These are phyloP conservation scores for Helianthus tuberosus DNA, from an alignment of 129 eudicot species.

Conservation along the genomic window DNA sequence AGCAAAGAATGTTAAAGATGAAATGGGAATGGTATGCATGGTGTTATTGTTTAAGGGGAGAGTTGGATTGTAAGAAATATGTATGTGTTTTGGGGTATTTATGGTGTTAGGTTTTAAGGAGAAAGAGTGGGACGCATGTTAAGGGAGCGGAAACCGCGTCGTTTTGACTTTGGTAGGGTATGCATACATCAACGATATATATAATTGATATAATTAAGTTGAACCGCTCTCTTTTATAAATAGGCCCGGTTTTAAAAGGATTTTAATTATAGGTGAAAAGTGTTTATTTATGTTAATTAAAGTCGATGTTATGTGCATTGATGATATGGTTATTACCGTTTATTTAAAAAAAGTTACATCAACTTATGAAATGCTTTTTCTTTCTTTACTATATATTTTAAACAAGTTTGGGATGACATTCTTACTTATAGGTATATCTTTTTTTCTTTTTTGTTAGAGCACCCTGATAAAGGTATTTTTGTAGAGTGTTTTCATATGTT, in stretches of 20 bases:
- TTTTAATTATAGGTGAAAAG: neutral
- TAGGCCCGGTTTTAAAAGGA: too few relatives aligned
- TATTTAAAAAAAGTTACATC: neutral
- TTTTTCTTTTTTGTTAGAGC: too few relatives aligned
- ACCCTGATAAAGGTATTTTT: too few relatives aligned
- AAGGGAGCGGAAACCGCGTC: slow-evolving; percentile 22
- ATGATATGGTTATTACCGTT: too few relatives aligned
- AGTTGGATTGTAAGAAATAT: neutral
- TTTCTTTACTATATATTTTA: too few relatives aligned
- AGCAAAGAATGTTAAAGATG: neutral
- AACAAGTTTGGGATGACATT: too few relatives aligned
- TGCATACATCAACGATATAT: slow-evolving; percentile 20
- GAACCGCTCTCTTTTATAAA: too few relatives aligned
- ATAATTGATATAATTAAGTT: too few relatives aligned
- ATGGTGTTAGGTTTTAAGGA: slow-evolving; percentile 17
- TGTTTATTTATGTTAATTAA: too few relatives aligned
- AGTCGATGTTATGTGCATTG: neutral
- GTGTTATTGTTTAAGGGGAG: neutral
- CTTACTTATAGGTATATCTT: too few relatives aligned
- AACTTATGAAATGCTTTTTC: too few relatives aligned
- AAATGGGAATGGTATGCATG: slow-evolving; percentile 10
- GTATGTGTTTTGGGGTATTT: slow-evolving; percentile 24
- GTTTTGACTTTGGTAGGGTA: slow-evolving; percentile 10
- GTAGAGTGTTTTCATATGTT: too few relatives aligned
- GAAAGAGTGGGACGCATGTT: slow-evolving; percentile 33